phyloP scores from a whole-genome alignment of 2,329 filamentous ascomycete genomes.

The Colletotrichum liriopes region DNA sequence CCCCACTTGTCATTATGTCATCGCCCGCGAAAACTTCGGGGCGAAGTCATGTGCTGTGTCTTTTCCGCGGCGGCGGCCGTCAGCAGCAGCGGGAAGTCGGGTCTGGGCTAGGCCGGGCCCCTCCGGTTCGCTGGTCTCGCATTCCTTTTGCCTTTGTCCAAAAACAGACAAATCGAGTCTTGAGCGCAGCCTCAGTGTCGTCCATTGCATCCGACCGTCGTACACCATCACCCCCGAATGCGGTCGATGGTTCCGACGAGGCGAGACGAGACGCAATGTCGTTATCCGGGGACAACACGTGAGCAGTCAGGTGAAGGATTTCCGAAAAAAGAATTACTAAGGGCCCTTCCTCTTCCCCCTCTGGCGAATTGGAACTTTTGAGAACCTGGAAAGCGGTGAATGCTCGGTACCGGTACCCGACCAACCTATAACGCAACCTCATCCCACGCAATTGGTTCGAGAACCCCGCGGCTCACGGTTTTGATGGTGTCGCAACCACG shows the following conservation, averaged over 20 bases:
- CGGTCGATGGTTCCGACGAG: conserved; percentile 5
- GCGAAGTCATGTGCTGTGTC: not conserved
- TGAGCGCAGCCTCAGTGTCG: conserved; percentile 5
- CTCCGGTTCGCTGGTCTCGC: conserved; percentile 13
- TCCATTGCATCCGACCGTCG: not conserved
- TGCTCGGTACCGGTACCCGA: conserved; percentile 16
- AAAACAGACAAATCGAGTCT: conserved; percentile 11
- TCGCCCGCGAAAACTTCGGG: not conserved
- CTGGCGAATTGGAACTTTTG: conserved; percentile 16
- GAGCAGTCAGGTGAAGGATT: conserved; percentile 38
- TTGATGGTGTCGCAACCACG: conserved; percentile 29
- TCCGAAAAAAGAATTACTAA: conserved; percentile 18
- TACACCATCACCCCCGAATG: conserved; percentile 2
- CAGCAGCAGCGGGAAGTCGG: conserved; percentile 1
- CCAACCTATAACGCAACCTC: not conserved
- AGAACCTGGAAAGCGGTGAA: conserved; percentile 31
- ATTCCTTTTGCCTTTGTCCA: not conserved
- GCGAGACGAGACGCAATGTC: conserved; percentile 3
- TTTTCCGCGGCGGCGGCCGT: not conserved
- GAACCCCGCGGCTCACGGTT: conserved; percentile 17
- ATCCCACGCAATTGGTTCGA: not conserved
- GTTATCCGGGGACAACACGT: conserved; percentile 30
- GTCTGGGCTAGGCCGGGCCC: not conserved
- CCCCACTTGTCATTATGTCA: not conserved
- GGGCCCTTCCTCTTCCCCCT: not conserved